Conservation (phyloP, 2,329 filamentous ascomycete species). For the Pestalotiopsis sp. region DNA sequence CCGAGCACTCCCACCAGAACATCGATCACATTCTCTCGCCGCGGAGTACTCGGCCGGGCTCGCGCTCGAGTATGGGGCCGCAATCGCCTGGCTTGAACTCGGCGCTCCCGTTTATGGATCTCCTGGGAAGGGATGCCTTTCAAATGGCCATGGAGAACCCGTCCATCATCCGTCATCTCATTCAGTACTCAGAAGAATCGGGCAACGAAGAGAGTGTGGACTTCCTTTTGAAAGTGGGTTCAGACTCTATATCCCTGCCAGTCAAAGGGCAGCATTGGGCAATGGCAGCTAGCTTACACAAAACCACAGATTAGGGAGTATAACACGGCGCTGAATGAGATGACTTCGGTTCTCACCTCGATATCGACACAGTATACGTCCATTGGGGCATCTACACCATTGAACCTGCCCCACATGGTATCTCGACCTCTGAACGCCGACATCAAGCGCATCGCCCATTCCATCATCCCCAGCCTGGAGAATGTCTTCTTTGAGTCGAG, state of each 20-base stretch:
- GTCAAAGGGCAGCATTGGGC: neutral
- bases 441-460: conserved; percentile 46
- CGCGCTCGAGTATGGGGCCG: conserved; percentile 13
- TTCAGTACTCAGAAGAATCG: conserved; percentile 50
- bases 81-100: conserved; percentile 12
- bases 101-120: conserved; percentile 41
- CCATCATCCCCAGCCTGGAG: conserved; percentile 49
- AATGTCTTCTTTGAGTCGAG: conserved; percentile 45
- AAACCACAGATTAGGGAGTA: conserved; percentile 44
- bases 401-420: conserved; percentile 43
- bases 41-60: conserved; percentile 14
- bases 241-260: neutral
- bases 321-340: conserved; percentile 43
- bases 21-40: conserved; percentile 24
- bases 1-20: conserved; percentile 21
- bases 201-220: conserved; percentile 53
- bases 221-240: conserved; percentile 50
- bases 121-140: conserved; percentile 53
- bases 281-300: neutral
- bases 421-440: conserved; percentile 46
- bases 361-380: conserved; percentile 47
- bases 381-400: conserved; percentile 34
- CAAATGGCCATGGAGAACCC: conserved; percentile 52
- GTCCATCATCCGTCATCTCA: conserved; percentile 46
- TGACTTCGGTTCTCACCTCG: conserved; percentile 45